phyloP scores from a whole-genome alignment of 306 rosid species.

The Cucurbita maxima region DNA sequence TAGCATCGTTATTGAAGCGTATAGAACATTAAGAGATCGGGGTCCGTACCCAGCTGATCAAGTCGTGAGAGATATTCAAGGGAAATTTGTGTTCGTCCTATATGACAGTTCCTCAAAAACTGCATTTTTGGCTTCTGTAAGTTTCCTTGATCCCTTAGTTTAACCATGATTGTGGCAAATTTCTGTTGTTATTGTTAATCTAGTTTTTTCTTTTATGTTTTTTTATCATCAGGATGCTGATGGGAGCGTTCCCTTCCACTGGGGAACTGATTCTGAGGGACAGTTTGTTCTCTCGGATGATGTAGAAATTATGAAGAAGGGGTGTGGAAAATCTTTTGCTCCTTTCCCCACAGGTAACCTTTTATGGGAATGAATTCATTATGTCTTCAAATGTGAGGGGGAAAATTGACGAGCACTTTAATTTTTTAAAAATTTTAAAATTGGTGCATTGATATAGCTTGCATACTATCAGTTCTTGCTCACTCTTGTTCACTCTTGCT shows the following conservation, averaged over 20 bases:
- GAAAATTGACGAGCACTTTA: too few species aligned
- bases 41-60: conserved; percentile 94
- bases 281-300: conserved; percentile 73
- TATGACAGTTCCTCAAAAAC: conserved; percentile 55
- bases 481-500: too few species aligned
- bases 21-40: conserved; percentile 83
- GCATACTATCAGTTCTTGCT: too few species aligned
- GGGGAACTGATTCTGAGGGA: conserved; percentile 95
- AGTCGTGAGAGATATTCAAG: conserved; percentile 91
- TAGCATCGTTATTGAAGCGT: conserved; percentile 77
- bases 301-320: conserved; percentile 39
- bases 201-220: not conserved
- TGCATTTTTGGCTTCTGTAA: conserved; percentile 56
- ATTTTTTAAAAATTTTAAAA: too few species aligned
- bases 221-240: conserved; percentile 46
- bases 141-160: conserved; percentile 15
- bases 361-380: not conserved
- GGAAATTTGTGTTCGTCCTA: conserved; percentile 73
- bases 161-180: not conserved
- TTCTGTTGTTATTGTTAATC: not conserved
- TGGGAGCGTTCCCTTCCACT: conserved; percentile 74
- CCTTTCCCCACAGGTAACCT: conserved; percentile 88
- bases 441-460: too few species aligned
- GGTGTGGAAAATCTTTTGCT: conserved; percentile 87
- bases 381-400: not conserved